A percentile compares a stretch with the other conserved stretches of the same genome.
These are phyloP conservation scores for Linnemannia hyalina DNA, from an alignment of 192 early-diverging fungal species.

Conservation along the genomic window DNA sequence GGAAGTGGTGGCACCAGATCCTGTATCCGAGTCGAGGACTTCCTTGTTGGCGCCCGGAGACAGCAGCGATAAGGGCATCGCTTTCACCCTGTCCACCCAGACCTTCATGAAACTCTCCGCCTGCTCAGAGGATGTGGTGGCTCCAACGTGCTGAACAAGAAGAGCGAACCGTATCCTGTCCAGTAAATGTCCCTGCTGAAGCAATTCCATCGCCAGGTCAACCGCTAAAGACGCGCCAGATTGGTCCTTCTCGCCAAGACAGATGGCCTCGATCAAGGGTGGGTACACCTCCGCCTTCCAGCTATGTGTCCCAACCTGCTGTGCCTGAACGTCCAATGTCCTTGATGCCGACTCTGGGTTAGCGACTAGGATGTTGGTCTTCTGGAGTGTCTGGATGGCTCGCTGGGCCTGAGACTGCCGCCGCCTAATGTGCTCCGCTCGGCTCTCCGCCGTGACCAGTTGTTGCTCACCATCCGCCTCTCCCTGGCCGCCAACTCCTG, in stretches of 20 bases:
- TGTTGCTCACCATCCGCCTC: neutral
- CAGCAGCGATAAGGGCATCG: neutral
- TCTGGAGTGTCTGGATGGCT: neutral
- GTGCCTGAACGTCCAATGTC: neutral
- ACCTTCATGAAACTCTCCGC: slow-evolving; percentile 26
- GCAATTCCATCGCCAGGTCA: slow-evolving; percentile 18
- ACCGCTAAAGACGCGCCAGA: neutral
- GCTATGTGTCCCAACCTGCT: neutral
- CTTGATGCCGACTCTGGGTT: neutral
- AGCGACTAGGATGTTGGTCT: neutral
- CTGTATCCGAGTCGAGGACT: neutral
- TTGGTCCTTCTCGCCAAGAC: slow-evolving; percentile 22
- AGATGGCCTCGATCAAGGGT: slow-evolving; percentile 31
- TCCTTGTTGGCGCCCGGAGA: neutral
- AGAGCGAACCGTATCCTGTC: slow-evolving; percentile 25
- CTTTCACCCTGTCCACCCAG: slow-evolving; percentile 15
- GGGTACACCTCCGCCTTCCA: slow-evolving; percentile 28
- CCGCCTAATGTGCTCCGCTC: neutral
- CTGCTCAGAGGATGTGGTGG: neutral
- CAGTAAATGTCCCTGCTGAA: slow-evolving; percentile 16
- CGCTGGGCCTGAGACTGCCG: slow-evolving; percentile 1
- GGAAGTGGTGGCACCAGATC: neutral
- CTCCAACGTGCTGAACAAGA: slow-evolving; percentile 23
- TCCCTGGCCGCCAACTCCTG: neutral
- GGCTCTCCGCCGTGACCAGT: neutral